phyloP scores from a whole-genome alignment of 257 asterid species.

The Thymus mandschuricus region DNA sequence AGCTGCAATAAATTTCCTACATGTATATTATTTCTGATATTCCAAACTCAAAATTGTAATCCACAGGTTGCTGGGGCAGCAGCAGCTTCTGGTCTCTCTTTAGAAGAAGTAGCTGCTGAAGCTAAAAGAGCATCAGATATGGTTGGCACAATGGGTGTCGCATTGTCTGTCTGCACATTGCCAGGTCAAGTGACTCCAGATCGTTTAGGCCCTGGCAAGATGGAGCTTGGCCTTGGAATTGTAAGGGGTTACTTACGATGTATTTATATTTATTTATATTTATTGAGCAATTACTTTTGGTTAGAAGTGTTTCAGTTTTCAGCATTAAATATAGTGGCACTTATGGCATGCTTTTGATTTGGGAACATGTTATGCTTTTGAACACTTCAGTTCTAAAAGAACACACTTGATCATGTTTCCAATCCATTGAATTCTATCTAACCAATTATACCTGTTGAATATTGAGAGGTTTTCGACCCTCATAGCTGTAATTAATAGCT shows the following conservation, averaged over 20 bases:
- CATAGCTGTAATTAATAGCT: constrained; percentile 24
- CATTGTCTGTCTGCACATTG: constrained; percentile 91
- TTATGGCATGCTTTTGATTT: constrained; percentile 17
- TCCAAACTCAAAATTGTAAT: constrained; percentile 20
- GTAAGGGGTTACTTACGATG: constrained; percentile 51
- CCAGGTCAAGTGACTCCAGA: constrained; percentile 92
- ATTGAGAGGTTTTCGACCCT: neutral
- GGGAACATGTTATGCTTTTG: constrained; percentile 13
- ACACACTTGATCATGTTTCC: constrained; percentile 15
- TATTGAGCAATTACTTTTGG: constrained; percentile 1
- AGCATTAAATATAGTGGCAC: constrained; percentile 11
- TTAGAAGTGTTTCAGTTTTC: constrained; percentile 12
- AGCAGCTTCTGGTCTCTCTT: constrained; percentile 83
- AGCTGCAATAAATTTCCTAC: neutral
- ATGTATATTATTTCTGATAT: constrained; percentile 11
- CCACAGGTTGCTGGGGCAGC: constrained; percentile 97
- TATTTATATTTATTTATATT: constrained; percentile 15
- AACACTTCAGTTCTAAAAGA: constrained; percentile 20
- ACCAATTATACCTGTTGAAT: constrained; percentile 8
- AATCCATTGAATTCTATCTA: constrained; percentile 11
- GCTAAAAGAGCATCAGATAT: constrained; percentile 90
- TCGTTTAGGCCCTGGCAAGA: constrained; percentile 93
- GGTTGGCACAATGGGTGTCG: constrained; percentile 99
- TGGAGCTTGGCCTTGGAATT: constrained; percentile 99
- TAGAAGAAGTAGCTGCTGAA: constrained; percentile 83